phyloP scores from a whole-genome alignment of 768 basidiomycete genomes.

The Pisolithus orientalis region DNA sequence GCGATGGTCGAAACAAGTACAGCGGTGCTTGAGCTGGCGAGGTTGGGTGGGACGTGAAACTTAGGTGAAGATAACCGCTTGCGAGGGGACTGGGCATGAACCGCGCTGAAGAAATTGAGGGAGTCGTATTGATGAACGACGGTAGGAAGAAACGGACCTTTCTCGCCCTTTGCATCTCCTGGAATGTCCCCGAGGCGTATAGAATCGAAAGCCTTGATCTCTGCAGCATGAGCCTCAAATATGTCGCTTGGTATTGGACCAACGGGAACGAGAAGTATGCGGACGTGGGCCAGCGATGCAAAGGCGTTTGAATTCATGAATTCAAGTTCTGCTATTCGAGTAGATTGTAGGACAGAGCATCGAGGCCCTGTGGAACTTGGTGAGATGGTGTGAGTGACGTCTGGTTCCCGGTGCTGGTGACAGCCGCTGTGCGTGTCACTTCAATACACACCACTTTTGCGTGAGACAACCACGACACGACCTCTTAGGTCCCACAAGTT shows the following conservation, averaged over 20 bases:
- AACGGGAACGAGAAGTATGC: slow-evolving; percentile 81
- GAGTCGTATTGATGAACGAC: not conserved
- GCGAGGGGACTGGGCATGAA: slow-evolving; percentile 78
- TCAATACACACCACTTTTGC: not conserved
- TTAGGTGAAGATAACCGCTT: slow-evolving; percentile 76
- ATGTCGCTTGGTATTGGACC: slow-evolving; percentile 62
- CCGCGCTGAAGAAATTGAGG: slow-evolving; percentile 43
- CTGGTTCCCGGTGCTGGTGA: not conserved
- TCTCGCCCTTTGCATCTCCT: slow-evolving; percentile 68
- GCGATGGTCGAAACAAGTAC: slow-evolving; percentile 69
- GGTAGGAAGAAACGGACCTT: slow-evolving; percentile 40
- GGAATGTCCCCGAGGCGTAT: slow-evolving; percentile 82
- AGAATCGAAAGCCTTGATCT: slow-evolving; percentile 67
- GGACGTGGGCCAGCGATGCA: slow-evolving; percentile 79
- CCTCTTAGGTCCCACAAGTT: not conserved
- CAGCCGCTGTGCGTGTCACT: not conserved
- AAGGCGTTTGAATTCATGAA: slow-evolving; percentile 69
- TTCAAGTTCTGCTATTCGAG: not conserved
- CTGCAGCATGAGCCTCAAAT: slow-evolving; percentile 68
- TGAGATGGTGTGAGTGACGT: not conserved
- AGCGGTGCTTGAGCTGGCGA: slow-evolving; percentile 62
- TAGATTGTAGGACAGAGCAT: not conserved
- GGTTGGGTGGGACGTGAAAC: slow-evolving; percentile 69
- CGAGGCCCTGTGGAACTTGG: not conserved
- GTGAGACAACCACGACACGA: not conserved